Conservation (phyloP, 306 rosid species). For the Argentina anserina region DNA sequence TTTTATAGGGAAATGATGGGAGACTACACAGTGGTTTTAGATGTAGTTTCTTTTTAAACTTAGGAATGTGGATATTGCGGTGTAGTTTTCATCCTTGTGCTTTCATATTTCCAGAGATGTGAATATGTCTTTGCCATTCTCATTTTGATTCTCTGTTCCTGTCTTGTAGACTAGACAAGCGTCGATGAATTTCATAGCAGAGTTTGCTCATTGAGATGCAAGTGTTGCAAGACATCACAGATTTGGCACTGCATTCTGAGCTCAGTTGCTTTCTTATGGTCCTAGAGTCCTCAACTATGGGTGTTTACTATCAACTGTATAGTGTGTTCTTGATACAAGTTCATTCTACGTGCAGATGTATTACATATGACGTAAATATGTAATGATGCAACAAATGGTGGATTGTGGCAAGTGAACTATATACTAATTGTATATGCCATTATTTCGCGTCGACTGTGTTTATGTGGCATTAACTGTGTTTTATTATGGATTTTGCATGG, state of each 20-base stretch:
- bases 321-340: too few relatives aligned
- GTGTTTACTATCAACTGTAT: too few relatives aligned
- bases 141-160: background rate
- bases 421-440: background rate
- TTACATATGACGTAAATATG: background rate
- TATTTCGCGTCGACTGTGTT: background rate
- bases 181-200: background rate
- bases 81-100: background rate
- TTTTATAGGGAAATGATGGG: constrained; percentile 6
- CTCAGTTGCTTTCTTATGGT: background rate
- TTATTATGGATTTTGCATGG: background rate
- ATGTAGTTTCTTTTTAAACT: background rate
- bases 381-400: background rate
- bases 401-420: background rate
- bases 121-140: background rate
- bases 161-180: background rate
- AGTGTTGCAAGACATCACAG: background rate
- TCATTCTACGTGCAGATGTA: too few relatives aligned
- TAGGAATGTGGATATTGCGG: constrained; percentile 15
- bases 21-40: background rate
- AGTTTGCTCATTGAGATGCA: background rate
- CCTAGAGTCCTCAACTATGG: background rate
- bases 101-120: constrained; percentile 2
- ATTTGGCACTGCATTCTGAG: background rate
- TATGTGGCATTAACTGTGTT: background rate